Conservation (phyloP, 164 flowering plant species). For the Malania oleifera region DNA sequence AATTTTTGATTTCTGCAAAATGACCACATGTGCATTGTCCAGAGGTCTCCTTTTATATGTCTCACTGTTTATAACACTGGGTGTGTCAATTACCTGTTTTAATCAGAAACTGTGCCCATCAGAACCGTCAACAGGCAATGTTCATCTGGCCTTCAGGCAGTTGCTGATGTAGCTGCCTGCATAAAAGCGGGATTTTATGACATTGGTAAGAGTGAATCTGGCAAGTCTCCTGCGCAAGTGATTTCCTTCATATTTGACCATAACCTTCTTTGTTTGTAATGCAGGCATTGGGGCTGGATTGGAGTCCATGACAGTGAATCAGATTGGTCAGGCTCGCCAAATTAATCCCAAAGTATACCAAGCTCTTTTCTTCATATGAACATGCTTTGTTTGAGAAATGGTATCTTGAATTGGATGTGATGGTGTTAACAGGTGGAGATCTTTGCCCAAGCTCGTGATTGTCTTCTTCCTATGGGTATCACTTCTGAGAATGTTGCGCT, state of each 20-base stretch:
- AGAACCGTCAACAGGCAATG: conserved; percentile 80
- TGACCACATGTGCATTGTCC: not conserved
- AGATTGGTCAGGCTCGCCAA: conserved; percentile 7
- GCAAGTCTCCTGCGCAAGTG: not conserved
- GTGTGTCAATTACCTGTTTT: conserved; percentile 1
- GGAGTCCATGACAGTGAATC: conserved; percentile 48
- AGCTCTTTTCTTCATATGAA: not conserved
- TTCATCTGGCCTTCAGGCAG: conserved; percentile 71
- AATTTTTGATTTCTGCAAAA: no score
- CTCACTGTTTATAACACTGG: conserved; percentile 7
- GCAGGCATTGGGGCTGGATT: conserved; percentile 63
- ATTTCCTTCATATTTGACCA: not conserved
- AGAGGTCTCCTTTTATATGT: not conserved
- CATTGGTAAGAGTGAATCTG: conserved; percentile 28
- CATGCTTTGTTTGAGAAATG: not conserved
- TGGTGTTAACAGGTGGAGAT: conserved; percentile 32
- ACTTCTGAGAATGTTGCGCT: conserved; percentile 73
- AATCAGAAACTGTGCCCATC: conserved; percentile 55
- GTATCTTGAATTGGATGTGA: not conserved
- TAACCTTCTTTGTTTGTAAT: conserved; percentile 2
- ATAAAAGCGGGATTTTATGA: conserved; percentile 67
- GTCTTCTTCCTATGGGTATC: conserved; percentile 72
- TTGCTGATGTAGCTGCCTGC: conserved; percentile 65
- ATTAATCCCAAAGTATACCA: conserved; percentile 43
- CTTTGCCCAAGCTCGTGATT: conserved; percentile 54